Percentiles rank a stretch among this genome's conserved stretches.
phyloP scores from a whole-genome alignment of 768 basidiomycete species.

The Suillus sp. region DNA sequence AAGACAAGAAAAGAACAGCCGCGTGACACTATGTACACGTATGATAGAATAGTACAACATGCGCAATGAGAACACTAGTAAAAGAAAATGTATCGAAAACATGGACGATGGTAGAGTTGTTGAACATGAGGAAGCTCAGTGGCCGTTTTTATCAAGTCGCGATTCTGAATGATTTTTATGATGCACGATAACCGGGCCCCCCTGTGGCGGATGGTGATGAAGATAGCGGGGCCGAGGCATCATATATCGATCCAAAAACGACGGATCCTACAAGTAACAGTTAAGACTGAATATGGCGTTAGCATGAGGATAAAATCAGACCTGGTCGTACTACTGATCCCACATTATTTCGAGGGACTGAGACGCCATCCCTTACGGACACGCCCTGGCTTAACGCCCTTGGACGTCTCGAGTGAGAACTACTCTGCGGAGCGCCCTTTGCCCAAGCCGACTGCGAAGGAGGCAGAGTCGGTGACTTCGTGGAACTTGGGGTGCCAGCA shows the following conservation, averaged over 20 bases:
- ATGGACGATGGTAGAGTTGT: conserved; percentile 2
- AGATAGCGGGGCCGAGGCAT: conserved; percentile 71
- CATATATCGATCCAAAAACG: conserved; percentile 90
- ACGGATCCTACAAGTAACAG: conserved; percentile 54
- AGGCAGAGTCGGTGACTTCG: conserved; percentile 73
- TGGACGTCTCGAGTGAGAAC: conserved; percentile 75
- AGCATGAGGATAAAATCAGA: conserved; percentile 33
- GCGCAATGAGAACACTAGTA: conserved; percentile 17
- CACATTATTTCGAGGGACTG: conserved; percentile 63
- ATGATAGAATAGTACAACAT: conserved; percentile 31
- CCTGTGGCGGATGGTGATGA: conserved; percentile 69
- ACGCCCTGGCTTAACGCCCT: conserved; percentile 73
- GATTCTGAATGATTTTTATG: conserved; percentile 16
- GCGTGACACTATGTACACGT: conserved; percentile 26
- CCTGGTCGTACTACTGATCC: conserved; percentile 69
- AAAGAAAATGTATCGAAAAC: conserved; percentile 15
- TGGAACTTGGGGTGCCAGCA: conserved; percentile 63
- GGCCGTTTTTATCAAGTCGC: not conserved
- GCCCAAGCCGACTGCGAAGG: conserved; percentile 87
- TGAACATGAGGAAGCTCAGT: conserved; percentile 3
- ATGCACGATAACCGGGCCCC: too few species aligned
- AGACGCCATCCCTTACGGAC: conserved; percentile 78
- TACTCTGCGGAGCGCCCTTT: conserved; percentile 75
- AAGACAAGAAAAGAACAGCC: conserved; percentile 17
- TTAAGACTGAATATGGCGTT: conserved; percentile 8